phyloP scores from a whole-genome alignment of 2,329 filamentous ascomycete species.

The Kalmusia sp. region DNA sequence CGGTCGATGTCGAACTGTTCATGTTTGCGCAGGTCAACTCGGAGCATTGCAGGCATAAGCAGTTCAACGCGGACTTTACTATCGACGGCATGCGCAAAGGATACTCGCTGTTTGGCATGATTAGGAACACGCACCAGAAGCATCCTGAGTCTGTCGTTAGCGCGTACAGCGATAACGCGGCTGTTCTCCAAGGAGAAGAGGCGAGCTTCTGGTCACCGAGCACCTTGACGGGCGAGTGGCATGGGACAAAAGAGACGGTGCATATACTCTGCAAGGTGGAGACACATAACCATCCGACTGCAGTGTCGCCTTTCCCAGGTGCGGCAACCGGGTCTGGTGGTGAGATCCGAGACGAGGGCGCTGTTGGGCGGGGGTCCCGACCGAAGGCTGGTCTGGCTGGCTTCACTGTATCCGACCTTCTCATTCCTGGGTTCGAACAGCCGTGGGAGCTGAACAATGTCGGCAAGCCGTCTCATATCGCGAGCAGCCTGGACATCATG shows the following conservation, averaged over 20 bases:
- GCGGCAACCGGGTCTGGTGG: slow-evolving; percentile 95
- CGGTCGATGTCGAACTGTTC: slow-evolving; percentile 93
- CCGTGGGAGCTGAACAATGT: slow-evolving; percentile 88
- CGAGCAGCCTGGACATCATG: slow-evolving; percentile 96
- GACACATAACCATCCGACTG: slow-evolving; percentile 97
- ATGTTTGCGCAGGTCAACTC: slow-evolving; percentile 99
- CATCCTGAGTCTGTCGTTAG: slow-evolving; percentile 84
- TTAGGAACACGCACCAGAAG: slow-evolving; percentile 87
- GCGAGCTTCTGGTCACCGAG: slow-evolving; percentile 88
- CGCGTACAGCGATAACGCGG: slow-evolving; percentile 97
- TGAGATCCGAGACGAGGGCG: slow-evolving; percentile 94
- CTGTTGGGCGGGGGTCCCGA: slow-evolving; percentile 88
- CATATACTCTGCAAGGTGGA: slow-evolving; percentile 94
- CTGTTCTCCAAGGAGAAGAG: slow-evolving; percentile 79
- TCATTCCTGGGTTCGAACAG: slow-evolving; percentile 81
- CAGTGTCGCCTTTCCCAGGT: slow-evolving; percentile 90
- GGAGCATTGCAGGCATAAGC: slow-evolving; percentile 87
- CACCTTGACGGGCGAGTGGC: slow-evolving; percentile 86
- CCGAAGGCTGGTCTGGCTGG: slow-evolving; percentile 92
- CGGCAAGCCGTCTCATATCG: slow-evolving; percentile 89
- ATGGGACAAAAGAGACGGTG: slow-evolving; percentile 81
- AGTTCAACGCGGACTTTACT: slow-evolving; percentile 96
- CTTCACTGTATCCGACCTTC: slow-evolving; percentile 93
- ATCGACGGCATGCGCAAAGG: slow-evolving; percentile 85
- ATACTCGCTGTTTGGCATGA: slow-evolving; percentile 92